Evolutionary conservation across 192 early-diverging fungal species (phyloP).

Genomic region (Dispira simplex): DNA sequence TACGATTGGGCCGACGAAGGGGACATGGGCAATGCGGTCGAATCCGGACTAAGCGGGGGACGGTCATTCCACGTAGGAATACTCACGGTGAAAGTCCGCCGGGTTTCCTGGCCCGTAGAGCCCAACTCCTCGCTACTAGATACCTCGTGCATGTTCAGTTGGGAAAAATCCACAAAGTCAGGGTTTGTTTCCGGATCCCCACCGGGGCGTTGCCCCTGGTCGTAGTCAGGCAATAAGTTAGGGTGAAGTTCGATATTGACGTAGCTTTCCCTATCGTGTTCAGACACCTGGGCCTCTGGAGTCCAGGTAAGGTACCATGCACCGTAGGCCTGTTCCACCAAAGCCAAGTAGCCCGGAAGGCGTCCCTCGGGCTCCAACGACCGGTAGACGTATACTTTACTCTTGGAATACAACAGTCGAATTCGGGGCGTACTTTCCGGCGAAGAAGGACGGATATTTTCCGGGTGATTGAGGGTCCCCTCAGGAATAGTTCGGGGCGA

Average conservation of each 20-base stretch:
- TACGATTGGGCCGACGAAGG: conserved; percentile 31
- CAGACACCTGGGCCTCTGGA: conserved; percentile 42
- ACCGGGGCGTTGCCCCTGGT: neutral
- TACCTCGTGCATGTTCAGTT: too few species aligned
- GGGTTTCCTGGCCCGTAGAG: neutral
- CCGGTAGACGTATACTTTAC: conserved; percentile 59
- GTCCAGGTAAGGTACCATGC: conserved; percentile 56
- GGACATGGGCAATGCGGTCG: conserved; percentile 7
- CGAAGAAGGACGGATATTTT: too few species aligned
- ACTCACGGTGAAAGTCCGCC: neutral
- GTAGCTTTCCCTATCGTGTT: conserved; percentile 40
- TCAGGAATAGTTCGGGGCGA: too few species aligned
- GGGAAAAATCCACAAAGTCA: too few species aligned
- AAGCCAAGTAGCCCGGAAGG: conserved; percentile 48
- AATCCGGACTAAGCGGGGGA: neutral
- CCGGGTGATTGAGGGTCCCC: too few species aligned
- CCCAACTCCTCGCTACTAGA: neutral
- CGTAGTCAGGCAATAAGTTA: conserved; percentile 17
- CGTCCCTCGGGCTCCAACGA: conserved; percentile 37
- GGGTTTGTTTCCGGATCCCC: neutral
- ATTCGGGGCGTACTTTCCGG: conserved; percentile 5
- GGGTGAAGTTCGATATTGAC: conserved; percentile 40
- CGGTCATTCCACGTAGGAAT: neutral
- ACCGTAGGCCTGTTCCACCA: conserved; percentile 38
- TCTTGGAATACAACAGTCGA: conserved; percentile 43